Conservation (phyloP, 306 rosid genomes). For the Inga laurina region DNA sequence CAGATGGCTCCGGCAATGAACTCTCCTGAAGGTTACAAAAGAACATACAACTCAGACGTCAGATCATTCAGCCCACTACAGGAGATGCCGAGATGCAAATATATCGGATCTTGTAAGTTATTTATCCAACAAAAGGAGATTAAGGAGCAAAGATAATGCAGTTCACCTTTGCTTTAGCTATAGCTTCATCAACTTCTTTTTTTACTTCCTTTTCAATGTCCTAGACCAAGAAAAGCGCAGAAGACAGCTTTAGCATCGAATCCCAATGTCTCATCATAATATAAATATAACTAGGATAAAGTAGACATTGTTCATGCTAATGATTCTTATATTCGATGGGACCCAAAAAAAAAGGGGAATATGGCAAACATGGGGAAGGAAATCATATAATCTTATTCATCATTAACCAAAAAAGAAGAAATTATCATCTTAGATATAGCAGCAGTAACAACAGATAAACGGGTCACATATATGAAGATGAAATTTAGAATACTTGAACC, state of each 20-base stretch:
- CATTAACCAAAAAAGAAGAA: not conserved
- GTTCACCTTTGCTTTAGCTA: conserved; percentile 88
- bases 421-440: conserved; percentile 5
- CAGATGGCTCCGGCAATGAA: conserved; percentile 78
- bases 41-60: conserved; percentile 25
- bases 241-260: conserved; percentile 17
- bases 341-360: not conserved
- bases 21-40: conserved; percentile 66
- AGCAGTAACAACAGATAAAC: conserved; percentile 7
- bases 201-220: conserved; percentile 83
- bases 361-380: not conserved
- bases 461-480: not conserved
- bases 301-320: conserved; percentile 8
- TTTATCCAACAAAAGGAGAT: not conserved
- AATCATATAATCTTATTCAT: not conserved
- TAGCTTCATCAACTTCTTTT: conserved; percentile 88
- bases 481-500: not conserved
- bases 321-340: conserved; percentile 19
- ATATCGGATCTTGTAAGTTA: not conserved
- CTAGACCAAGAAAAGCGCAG: conserved; percentile 39
- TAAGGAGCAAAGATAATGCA: not conserved
- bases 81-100: not conserved
- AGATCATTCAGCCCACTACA: not conserved
- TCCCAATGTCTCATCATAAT: conserved; percentile 1
- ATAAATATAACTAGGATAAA: not conserved